These are phyloP conservation scores for Ampelocalamus luodianensis DNA, from an alignment of 176 grass and related monocot species.

Conservation along the genomic window DNA sequence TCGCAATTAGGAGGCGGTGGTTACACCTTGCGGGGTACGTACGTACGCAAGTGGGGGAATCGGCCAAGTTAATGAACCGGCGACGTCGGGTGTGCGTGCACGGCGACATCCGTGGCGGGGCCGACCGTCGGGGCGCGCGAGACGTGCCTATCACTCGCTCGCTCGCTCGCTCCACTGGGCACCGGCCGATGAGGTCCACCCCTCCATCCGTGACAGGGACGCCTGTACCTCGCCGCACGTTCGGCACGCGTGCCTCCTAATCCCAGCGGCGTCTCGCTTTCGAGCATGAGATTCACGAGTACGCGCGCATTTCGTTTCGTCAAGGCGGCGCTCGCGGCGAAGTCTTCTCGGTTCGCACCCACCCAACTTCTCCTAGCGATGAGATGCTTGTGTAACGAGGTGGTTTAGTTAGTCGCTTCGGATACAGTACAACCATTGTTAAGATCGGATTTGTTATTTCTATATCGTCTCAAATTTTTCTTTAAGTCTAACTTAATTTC, in stretches of 20 bases:
- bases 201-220: slow-evolving; percentile 1
- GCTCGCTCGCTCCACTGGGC: not conserved
- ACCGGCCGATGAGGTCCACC: not conserved
- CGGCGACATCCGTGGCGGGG: not conserved
- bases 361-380: not conserved
- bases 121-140: not conserved
- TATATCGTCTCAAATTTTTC: no score
- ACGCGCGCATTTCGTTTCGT: not conserved
- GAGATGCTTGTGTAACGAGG: not conserved
- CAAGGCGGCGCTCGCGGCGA: no score
- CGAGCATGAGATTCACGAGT: not conserved
- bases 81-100: not conserved
- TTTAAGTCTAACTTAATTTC: no score
- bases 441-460: no score
- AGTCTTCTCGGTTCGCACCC: not conserved
- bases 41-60: not conserved
- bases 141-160: not conserved
- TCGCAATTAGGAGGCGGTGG: not conserved
- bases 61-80: no score
- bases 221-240: not conserved
- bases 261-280: not conserved
- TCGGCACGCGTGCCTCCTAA: not conserved
- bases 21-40: slow-evolving; percentile 15
- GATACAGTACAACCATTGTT: not conserved
- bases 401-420: not conserved